Conservation (phyloP, 2,329 filamentous ascomycete genomes). For the Fusarium tanahbumbuense region DNA sequence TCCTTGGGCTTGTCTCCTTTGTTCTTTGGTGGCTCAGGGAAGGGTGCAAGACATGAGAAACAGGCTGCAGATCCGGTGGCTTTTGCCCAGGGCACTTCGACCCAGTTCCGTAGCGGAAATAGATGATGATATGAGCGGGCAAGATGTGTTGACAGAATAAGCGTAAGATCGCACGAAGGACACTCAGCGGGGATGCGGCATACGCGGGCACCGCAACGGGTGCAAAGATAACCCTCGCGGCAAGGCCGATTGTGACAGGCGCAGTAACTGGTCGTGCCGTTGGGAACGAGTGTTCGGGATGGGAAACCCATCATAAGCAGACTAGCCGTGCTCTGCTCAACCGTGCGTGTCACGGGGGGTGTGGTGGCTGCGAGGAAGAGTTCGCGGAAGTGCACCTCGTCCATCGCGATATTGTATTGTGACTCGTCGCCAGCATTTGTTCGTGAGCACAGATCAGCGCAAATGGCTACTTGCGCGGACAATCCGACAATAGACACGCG, state of each 20-base stretch:
- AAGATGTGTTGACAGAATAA: conserved; percentile 93
- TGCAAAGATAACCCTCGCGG: conserved; percentile 89
- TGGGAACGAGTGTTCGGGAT: conserved; percentile 79
- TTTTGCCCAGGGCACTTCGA: conserved; percentile 85
- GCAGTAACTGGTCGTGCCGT: conserved; percentile 77
- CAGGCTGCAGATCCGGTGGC: conserved; percentile 74
- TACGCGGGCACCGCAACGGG: conserved; percentile 87
- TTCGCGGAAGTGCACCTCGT: conserved; percentile 82
- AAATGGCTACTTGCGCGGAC: conserved; percentile 91
- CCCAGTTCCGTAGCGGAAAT: conserved; percentile 91
- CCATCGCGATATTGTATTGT: conserved; percentile 84
- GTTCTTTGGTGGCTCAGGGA: conserved; percentile 64
- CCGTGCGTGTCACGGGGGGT: conserved; percentile 82
- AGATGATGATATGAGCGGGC: conserved; percentile 94
- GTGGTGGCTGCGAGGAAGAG: conserved; percentile 90
- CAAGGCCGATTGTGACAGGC: conserved; percentile 89
- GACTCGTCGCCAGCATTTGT: conserved; percentile 85
- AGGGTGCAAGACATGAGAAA: conserved; percentile 79
- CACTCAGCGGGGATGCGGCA: conserved; percentile 92
- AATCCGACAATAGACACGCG: conserved; percentile 90
- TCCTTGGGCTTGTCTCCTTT: conserved; percentile 42
- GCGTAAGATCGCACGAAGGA: conserved; percentile 87
- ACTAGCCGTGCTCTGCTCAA: conserved; percentile 67
- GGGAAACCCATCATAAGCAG: conserved; percentile 99
- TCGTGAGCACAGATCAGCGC: conserved; percentile 84